These are phyloP conservation scores for Cladophialophora immunda DNA, from an alignment of 2,329 filamentous ascomycete genomes.

Conservation along the genomic window DNA sequence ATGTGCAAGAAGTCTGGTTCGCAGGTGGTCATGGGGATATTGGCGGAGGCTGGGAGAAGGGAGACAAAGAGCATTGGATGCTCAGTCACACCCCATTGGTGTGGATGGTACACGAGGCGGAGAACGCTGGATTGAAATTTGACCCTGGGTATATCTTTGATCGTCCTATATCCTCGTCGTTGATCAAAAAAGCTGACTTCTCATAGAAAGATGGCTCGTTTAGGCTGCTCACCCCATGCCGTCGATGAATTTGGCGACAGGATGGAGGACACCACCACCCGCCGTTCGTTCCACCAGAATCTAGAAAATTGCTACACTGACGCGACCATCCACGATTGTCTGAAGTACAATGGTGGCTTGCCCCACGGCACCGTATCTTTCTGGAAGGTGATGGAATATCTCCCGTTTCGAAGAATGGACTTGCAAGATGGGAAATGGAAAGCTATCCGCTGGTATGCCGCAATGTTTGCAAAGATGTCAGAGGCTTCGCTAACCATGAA, in stretches of 20 bases:
- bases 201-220: conserved; percentile 33
- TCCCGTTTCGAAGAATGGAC: conserved; percentile 84
- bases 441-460: conserved; percentile 72
- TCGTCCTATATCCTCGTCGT: not conserved
- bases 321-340: conserved; percentile 73
- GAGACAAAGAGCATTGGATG: conserved; percentile 63
- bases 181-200: conserved; percentile 47
- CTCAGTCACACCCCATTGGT: conserved; percentile 74
- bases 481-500: not conserved
- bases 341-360: conserved; percentile 70
- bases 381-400: conserved; percentile 83
- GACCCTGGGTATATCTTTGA: conserved; percentile 67
- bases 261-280: conserved; percentile 20
- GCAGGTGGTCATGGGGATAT: conserved; percentile 81
- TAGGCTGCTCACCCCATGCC: conserved; percentile 66
- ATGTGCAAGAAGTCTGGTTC: conserved; percentile 80
- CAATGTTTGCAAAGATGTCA: not conserved
- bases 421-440: conserved; percentile 70
- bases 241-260: conserved; percentile 32
- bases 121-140: conserved; percentile 73
- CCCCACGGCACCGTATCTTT: conserved; percentile 64
- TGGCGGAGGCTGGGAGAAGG: conserved; percentile 66
- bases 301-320: conserved; percentile 59
- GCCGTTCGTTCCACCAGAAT: conserved; percentile 62
- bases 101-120: conserved; percentile 74